Conservation (phyloP, 1,139 yeast genomes). For the Komagataea norvegica region DNA sequence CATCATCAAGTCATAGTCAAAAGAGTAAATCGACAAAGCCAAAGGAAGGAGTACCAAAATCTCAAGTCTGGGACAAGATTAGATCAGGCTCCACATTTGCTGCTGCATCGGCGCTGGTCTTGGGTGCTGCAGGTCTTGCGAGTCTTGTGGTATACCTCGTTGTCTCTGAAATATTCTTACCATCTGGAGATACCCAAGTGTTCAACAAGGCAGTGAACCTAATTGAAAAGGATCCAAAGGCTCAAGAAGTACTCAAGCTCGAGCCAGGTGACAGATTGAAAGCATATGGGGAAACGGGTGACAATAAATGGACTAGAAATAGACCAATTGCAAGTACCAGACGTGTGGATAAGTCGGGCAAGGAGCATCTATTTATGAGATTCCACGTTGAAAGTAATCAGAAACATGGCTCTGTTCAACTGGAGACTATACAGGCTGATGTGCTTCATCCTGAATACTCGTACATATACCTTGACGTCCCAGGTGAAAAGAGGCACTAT, state of each 20-base stretch:
- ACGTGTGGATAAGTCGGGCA: slow-evolving; percentile 62
- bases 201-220: slow-evolving; percentile 81
- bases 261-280: slow-evolving; percentile 55
- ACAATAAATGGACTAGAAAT: slow-evolving; percentile 81
- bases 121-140: slow-evolving; percentile 64
- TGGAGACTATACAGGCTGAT: slow-evolving; percentile 67
- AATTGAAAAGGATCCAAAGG: slow-evolving; percentile 61
- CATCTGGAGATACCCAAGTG: slow-evolving; percentile 87
- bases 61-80: slow-evolving; percentile 35
- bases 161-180: slow-evolving; percentile 72
- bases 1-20: slow-evolving; percentile 1
- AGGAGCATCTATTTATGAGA: slow-evolving; percentile 77
- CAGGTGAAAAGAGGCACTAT: slow-evolving; percentile 63
- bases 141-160: slow-evolving; percentile 72
- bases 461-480: slow-evolving; percentile 72
- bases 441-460: slow-evolving; percentile 70
- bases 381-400: slow-evolving; percentile 74
- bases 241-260: slow-evolving; percentile 54
- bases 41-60: slow-evolving; percentile 15
- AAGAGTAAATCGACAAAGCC: slow-evolving; percentile 2
- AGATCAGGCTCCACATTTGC: slow-evolving; percentile 58
- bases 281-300: slow-evolving; percentile 75
- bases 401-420: slow-evolving; percentile 61
- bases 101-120: slow-evolving; percentile 53
- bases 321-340: slow-evolving; percentile 66